These are phyloP conservation scores for Oemleria cerasiformis DNA, from an alignment of 306 rosid genomes.

Conservation along the genomic window DNA sequence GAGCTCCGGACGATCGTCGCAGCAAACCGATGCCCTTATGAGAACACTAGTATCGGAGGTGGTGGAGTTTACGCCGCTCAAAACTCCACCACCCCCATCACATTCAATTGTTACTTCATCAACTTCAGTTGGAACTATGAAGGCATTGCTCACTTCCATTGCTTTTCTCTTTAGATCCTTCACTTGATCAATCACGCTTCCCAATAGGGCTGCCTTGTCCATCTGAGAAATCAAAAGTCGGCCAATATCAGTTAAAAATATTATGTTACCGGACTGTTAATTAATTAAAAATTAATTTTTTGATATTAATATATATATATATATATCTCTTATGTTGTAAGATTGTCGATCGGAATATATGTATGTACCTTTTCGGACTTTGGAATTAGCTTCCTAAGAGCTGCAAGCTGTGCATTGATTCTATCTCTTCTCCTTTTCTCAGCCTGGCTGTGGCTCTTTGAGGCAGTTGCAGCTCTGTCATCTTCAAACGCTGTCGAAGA, in stretches of 20 bases:
- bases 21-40: conserved; percentile 81
- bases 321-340: neutral
- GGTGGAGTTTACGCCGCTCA: conserved; percentile 16
- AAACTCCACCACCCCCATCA: neutral
- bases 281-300: neutral
- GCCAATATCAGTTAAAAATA: neutral
- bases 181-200: conserved; percentile 86
- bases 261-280: neutral
- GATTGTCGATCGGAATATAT: neutral
- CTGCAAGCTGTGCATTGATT: conserved; percentile 88
- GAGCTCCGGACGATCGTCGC: conserved; percentile 86
- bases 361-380: conserved; percentile 77
- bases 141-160: conserved; percentile 50
- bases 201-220: conserved; percentile 96
- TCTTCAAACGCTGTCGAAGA: conserved; percentile 35
- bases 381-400: conserved; percentile 88
- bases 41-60: conserved; percentile 11
- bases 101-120: conserved; percentile 77
- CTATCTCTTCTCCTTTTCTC: conserved; percentile 94
- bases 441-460: conserved; percentile 92
- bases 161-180: conserved; percentile 91
- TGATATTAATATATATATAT: neutral
- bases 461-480: conserved; percentile 62
- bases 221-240: conserved; percentile 42
- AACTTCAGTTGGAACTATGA: conserved; percentile 67